Evolutionary conservation across 2,329 filamentous ascomycete genomes (phyloP), one percentile per base, ranked within the genome.

Genomic region (Cladosporium colombiae): DNA sequence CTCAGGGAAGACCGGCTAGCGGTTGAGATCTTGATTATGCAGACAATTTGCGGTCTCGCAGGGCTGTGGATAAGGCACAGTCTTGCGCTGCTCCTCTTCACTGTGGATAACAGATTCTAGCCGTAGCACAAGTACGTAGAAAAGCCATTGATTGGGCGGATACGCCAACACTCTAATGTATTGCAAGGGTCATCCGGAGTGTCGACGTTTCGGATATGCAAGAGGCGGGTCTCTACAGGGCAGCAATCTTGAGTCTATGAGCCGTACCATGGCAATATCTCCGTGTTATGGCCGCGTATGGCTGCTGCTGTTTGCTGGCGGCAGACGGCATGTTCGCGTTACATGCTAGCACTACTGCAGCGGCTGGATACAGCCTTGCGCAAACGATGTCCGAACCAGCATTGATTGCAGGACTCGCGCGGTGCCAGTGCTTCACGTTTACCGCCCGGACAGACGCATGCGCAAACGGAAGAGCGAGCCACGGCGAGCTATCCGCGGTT

Each of bases 41-140:
- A 99, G 82, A 81, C 87, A 18, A 78, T 84, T 5, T 86, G 91
- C 68, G 95, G 95, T 8, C 77, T 96, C n/a, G 80, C 92, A 50
- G 95, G 93, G 23, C 81, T 99, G 67, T 91, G 97, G 74, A 87
- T 93, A 63, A 84, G 95, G 71, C 95, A 99, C 81, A 88, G 87
- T 68, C 85, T 97, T 70, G 95, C 95, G 53, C 81, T 96, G 74
- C 83, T 95, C 71, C 86, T 99, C 71, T 99, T 99, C 83, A 90
- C 90, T 77, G 88, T 91, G 76, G 95, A 99, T 80, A 99, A 99
- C 68, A 67, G 71, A 67, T 74, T 69, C 56, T 70, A 56, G 62
- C 61, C 16, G 50, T 55, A n/a, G 40, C 61, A 63, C 25, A 63
- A n/a, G 40, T 63, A 53, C 27, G 46, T 55, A 63, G 50, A n/a